Conservation (phyloP, 2,329 filamentous ascomycete genomes). For the Cladorrhinum sp. region DNA sequence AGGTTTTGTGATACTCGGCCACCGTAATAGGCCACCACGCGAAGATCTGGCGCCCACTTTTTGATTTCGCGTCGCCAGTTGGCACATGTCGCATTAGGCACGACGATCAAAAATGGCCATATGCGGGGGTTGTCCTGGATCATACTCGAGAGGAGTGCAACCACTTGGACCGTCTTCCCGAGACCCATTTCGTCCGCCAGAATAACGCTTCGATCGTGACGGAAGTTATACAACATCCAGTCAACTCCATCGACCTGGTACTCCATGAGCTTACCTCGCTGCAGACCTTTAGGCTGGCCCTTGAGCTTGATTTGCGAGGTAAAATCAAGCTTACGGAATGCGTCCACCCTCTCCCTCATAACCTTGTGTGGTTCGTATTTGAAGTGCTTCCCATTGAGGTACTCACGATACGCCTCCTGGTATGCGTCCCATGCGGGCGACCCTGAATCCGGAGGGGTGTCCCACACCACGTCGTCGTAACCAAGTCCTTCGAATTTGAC, state of each 20-base stretch:
- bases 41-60: constrained; percentile 80
- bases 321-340: constrained; percentile 66
- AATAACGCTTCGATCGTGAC: constrained; percentile 77
- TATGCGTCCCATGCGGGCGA: constrained; percentile 73
- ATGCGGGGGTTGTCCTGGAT: constrained; percentile 66
- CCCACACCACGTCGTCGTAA: constrained; percentile 92
- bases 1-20: constrained; percentile 70
- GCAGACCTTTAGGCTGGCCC: constrained; percentile 69
- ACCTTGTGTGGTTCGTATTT: constrained; percentile 49
- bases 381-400: constrained; percentile 75
- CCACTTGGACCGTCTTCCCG: constrained; percentile 93
- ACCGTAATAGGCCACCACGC: constrained; percentile 92
- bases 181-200: constrained; percentile 98
- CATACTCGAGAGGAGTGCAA: constrained; percentile 74
- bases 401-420: constrained; percentile 79
- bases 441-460: constrained; percentile 68
- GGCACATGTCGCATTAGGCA: constrained; percentile 92
- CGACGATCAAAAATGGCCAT: constrained; percentile 90
- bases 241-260: constrained; percentile 94
- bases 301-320: constrained; percentile 62
- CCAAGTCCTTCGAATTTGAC: constrained; percentile 91
- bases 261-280: constrained; percentile 80
- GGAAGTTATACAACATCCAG: constrained; percentile 92
- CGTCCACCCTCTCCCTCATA: constrained; percentile 65
- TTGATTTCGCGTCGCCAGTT: constrained; percentile 98